These are phyloP conservation scores for Fusarium ramigenum DNA, from an alignment of 2,329 filamentous ascomycete genomes.

Conservation along the genomic window DNA sequence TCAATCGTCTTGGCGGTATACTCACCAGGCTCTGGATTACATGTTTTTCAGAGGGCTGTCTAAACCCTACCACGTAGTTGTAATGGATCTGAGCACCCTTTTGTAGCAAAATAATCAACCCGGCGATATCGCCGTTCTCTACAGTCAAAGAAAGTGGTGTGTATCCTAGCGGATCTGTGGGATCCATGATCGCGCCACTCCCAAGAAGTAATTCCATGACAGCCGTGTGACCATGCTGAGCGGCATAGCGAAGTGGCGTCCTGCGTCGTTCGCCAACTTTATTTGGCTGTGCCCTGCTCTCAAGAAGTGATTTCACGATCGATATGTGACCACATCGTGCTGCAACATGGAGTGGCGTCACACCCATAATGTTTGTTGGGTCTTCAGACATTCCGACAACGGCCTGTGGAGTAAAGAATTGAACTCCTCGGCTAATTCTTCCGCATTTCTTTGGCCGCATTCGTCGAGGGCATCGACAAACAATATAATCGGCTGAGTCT, in stretches of 20 bases:
- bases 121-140: neutral
- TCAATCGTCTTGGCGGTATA: no score
- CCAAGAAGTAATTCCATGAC: neutral
- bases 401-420: constrained; percentile 29
- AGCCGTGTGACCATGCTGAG: fast-evolving
- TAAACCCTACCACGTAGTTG: neutral
- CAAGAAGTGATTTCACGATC: neutral
- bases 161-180: no score
- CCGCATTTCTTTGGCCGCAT: constrained; percentile 40
- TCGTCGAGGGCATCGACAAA: constrained; percentile 52
- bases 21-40: no score
- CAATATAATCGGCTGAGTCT: constrained; percentile 34
- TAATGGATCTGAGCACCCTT: neutral
- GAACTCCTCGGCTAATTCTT: constrained; percentile 30
- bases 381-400: neutral
- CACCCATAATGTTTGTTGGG: no score
- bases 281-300: neutral
- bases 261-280: no score
- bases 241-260: neutral
- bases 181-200: neutral
- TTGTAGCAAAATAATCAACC: neutral
- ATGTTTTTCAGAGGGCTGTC: no score
- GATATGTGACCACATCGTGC: fast-evolving
- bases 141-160: neutral
- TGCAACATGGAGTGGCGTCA: neutral